Conservation (phyloP, 805 yeast species). For the Metschnikowia gelsemii region DNA sequence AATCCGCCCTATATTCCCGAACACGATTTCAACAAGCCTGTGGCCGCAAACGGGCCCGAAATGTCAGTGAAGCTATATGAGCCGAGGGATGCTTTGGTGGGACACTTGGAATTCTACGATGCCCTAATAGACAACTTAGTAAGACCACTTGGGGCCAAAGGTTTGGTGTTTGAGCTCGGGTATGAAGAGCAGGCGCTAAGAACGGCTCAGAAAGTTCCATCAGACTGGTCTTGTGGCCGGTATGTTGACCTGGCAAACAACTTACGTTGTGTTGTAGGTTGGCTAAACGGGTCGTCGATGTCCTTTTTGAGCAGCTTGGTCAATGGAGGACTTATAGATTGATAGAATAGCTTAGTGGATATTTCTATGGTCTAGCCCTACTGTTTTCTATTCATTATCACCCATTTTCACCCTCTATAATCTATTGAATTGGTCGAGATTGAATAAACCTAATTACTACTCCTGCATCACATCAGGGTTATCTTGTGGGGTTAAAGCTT, state of each 20-base stretch:
- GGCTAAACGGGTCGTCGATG: slow-evolving; percentile 35
- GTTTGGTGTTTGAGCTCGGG: slow-evolving; percentile 79
- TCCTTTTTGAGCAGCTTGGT: slow-evolving; percentile 1
- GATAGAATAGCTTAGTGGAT: background rate
- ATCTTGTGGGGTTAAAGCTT: background rate
- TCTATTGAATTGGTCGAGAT: no score
- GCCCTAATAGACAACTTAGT: slow-evolving; percentile 52
- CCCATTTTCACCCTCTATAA: no score
- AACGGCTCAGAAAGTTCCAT: slow-evolving; percentile 29
- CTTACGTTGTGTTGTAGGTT: slow-evolving; percentile 65
- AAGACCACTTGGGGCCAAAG: slow-evolving; percentile 42
- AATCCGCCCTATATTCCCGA: slow-evolving; percentile 87
- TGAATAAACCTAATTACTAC: no score
- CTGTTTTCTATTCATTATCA: background rate
- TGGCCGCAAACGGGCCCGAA: slow-evolving; percentile 45
- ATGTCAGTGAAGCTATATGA: slow-evolving; percentile 69
- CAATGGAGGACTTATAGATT: slow-evolving; percentile 5
- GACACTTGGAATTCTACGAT: slow-evolving; percentile 68
- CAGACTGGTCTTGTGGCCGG: slow-evolving; percentile 50
- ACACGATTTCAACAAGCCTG: slow-evolving; percentile 39
- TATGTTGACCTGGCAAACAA: slow-evolving; percentile 51
- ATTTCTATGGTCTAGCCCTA: background rate
- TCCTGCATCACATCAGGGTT: slow-evolving; percentile 1
- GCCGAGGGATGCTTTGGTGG: slow-evolving; percentile 77
- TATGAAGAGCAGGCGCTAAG: slow-evolving; percentile 51